Conservation (phyloP, 371 early-diverging fungal genomes). For the Rhizopus sp. region DNA sequence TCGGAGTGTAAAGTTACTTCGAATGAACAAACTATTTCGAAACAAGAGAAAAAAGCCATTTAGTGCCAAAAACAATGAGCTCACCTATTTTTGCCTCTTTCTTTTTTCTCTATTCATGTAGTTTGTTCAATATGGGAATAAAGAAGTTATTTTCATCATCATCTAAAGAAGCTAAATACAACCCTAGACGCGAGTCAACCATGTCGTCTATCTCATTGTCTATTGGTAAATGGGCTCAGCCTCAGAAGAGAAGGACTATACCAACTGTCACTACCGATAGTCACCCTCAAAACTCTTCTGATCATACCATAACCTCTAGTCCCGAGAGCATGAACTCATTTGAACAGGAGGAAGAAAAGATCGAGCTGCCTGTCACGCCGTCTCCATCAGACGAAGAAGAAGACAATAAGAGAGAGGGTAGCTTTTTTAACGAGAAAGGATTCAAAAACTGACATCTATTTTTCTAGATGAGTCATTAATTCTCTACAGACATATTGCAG, state of each 20-base stretch:
- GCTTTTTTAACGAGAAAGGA: not conserved
- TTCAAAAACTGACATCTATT: not conserved
- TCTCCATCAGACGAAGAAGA: constrained; percentile 9
- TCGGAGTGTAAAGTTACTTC: too few species aligned
- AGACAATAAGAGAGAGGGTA: constrained; percentile 1
- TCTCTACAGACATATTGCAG: not conserved
- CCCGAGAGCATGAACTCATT: not conserved
- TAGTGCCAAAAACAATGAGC: too few species aligned
- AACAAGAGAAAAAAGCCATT: too few species aligned
- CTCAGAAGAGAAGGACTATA: not conserved
- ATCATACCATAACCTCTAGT: not conserved
- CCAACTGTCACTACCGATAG: constrained; percentile 1
- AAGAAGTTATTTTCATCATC: constrained; percentile 23
- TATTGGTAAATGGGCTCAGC: constrained; percentile 8
- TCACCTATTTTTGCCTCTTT: not conserved
- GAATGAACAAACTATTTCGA: too few species aligned
- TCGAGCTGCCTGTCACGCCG: constrained; percentile 1
- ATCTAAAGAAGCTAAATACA: constrained; percentile 2
- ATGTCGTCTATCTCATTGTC: constrained; percentile 13
- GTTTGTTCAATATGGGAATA: constrained; percentile 16
- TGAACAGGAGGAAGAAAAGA: constrained; percentile 8
- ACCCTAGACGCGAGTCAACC: constrained; percentile 1
- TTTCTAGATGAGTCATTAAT: constrained; percentile 1
- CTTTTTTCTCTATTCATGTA: constrained; percentile 1
- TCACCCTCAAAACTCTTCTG: not conserved